These are phyloP conservation scores for Sphenostylis stenocarpa DNA, from an alignment of 306 rosid species.

Conservation along the genomic window DNA sequence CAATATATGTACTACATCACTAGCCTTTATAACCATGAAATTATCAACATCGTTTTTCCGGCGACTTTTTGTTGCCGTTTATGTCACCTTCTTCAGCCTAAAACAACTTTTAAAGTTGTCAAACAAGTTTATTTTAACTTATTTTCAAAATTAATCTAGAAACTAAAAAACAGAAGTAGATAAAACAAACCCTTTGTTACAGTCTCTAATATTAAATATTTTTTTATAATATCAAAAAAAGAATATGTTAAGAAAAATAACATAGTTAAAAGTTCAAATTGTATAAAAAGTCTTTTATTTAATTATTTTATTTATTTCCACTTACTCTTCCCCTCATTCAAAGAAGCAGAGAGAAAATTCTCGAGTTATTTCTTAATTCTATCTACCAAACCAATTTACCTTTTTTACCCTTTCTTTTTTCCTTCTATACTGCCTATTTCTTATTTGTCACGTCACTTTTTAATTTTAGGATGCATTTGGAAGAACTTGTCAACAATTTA, in stretches of 20 bases:
- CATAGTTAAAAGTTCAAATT: not conserved
- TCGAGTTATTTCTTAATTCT: not conserved
- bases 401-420: not conserved
- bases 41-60: too few species aligned
- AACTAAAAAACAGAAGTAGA: too few species aligned
- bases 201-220: too few species aligned
- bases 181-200: too few species aligned
- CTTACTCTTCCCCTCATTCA: not conserved
- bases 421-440: not conserved
- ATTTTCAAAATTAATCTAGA: too few species aligned
- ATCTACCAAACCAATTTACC: not conserved
- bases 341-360: not conserved
- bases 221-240: not conserved
- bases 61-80: too few species aligned
- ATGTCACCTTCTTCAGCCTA: too few species aligned
- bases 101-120: too few species aligned
- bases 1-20: too few species aligned
- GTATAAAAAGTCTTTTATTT: not conserved
- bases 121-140: too few species aligned
- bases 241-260: not conserved
- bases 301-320: not conserved
- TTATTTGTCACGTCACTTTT: not conserved
- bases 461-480: not conserved
- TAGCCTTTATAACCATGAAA: too few species aligned
- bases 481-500: not conserved